Evolutionary conservation across 2,329 filamentous ascomycete species (phyloP).

Genomic region (Fusarium transvaalense): DNA sequence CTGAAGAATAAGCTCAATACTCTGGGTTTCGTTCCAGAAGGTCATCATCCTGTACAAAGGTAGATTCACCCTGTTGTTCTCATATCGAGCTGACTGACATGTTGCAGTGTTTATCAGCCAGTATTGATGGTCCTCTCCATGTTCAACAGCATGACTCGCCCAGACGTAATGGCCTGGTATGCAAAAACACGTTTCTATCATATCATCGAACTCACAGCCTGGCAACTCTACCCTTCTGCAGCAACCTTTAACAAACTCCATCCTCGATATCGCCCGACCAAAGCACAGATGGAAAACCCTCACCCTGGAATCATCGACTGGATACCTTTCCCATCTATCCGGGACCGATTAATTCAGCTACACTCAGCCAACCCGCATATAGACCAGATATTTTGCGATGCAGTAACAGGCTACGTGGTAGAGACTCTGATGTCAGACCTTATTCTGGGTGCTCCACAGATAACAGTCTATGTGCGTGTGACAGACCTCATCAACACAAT

Average conservation of each 20-base stretch:
- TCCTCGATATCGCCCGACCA: conserved; percentile 48
- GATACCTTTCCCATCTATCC: conserved; percentile 50
- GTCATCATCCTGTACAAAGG: conserved; percentile 33
- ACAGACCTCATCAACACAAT: conserved; percentile 51
- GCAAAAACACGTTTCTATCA: conserved; percentile 57
- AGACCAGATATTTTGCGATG: conserved; percentile 52
- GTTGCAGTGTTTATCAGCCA: conserved; percentile 45
- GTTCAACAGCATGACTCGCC: conserved; percentile 53
- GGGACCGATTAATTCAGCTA: conserved; percentile 48
- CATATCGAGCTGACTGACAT: neutral
- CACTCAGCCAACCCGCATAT: conserved; percentile 51
- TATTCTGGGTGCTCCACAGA: conserved; percentile 42
- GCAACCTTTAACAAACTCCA: conserved; percentile 48
- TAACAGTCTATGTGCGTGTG: conserved; percentile 49
- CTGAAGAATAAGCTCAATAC: conserved; percentile 43
- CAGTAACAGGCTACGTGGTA: conserved; percentile 51
- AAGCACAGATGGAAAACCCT: conserved; percentile 40
- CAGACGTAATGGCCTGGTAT: conserved; percentile 54
- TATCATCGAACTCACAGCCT: conserved; percentile 52
- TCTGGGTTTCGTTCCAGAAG: conserved; percentile 29
- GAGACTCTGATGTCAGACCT: conserved; percentile 50
- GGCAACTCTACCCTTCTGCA: conserved; percentile 50
- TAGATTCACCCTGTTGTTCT: neutral
- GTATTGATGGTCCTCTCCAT: conserved; percentile 51
- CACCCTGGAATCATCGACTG: conserved; percentile 51